Evolutionary conservation across 2,329 filamentous ascomycete species (phyloP), one percentile per base, ranked within the genome.

Genomic region (Westerdykella ornata): DNA sequence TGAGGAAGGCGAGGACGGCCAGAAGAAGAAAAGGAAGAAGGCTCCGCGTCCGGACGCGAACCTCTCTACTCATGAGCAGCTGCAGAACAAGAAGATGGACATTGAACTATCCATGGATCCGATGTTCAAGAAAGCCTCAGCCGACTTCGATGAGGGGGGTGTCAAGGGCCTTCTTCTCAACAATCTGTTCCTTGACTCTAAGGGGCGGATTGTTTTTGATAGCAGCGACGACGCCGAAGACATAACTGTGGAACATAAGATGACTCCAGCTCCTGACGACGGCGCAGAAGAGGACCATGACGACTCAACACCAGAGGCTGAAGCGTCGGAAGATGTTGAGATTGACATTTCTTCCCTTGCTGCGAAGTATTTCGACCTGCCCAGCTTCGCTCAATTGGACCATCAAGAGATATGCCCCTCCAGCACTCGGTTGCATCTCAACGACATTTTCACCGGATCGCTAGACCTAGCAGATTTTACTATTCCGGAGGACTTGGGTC

Each of bases 81-180:
- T 98, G 41, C 88, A 95, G 62, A 74, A 97, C 54, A 98, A 98
- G 69, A 98, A 97, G 67, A 89, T 98, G 58, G 92, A 98, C 56
- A 76, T 97, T 34, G 92, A 98, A 59, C 96, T 98, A 52, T 82
- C 89, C 0, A 90, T 98, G 4, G 92, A 98, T 60, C 92, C 92
- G 2, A 70, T 98, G n/a, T 98, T 98, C 77, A 98, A 98, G 62
- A 98, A 98, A 62, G 90, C 90, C 1, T 94, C 90, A 5, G 92
- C 92, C 33, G 92, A 98, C 69, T 98, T 98, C 52, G 92, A 98
- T 61, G 92, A 98, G 69, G 92, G 92, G 15, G 92, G 92, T 42
- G 92, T 92, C 42, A 98, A 97, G 67, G 92, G 92, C 15, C 74
- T 98, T 32, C 74, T 98, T 15, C 76, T 98, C 22, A 98, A 98